Conservation (phyloP, 208 protist genomes). For the Vickermania ingenoplastis region DNA sequence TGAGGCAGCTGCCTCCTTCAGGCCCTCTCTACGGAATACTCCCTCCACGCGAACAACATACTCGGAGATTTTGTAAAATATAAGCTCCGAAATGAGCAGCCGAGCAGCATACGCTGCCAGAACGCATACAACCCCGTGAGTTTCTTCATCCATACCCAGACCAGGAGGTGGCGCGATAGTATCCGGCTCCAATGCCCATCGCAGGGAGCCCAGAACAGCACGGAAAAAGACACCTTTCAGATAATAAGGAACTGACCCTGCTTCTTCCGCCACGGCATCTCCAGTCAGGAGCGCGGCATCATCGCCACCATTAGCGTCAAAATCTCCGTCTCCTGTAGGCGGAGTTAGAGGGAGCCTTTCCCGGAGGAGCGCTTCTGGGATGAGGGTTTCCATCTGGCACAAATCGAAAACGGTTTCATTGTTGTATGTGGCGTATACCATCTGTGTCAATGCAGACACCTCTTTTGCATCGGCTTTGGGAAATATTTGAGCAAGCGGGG, state of each 20-base stretch:
- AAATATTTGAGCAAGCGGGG: constrained; percentile 44
- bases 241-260: constrained; percentile 6
- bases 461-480: constrained; percentile 54
- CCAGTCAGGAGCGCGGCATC: not conserved
- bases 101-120: not conserved
- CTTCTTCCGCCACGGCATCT: not conserved
- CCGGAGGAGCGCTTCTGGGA: constrained; percentile 2
- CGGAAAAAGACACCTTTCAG: constrained; percentile 26
- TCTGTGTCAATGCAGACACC: constrained; percentile 41
- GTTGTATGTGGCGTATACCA: constrained; percentile 42
- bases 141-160: not conserved
- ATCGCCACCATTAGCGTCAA: not conserved
- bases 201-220: constrained; percentile 55
- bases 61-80: constrained; percentile 1
- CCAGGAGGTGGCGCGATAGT: constrained; percentile 15
- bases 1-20: not conserved
- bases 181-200: constrained; percentile 50
- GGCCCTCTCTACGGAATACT: not conserved
- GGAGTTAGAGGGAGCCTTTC: not conserved
- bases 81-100: not conserved
- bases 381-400: constrained; percentile 23
- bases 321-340: not conserved
- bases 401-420: constrained; percentile 47
- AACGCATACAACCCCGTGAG: constrained; percentile 7
- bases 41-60: not conserved